Base-by-base conservation (phyloP, 2,329 filamentous ascomycete genomes). In the Arthrobotrys iridis region DNA sequence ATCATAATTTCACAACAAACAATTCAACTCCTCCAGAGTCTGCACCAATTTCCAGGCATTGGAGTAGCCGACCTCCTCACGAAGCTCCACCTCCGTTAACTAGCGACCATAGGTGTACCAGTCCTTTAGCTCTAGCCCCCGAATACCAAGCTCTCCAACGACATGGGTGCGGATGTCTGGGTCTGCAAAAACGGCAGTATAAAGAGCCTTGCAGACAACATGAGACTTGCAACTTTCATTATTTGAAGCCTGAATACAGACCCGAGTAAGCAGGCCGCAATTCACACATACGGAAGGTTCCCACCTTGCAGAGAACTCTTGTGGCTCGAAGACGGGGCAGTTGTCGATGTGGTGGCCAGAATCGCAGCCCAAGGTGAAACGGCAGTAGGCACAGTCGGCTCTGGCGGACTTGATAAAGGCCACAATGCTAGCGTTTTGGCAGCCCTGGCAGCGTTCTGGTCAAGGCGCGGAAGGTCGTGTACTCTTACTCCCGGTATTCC, bases 321-420 rank as follows among this genome's bases (percentile, higher is more conserved):
- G n/a, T 4, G 3, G 15, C 3, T 4, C 11, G 15, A 18, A 43
- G 3, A 3, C n/a, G 4, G 26, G 30, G 33, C 35, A 59, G n/a
- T 20, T 13, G 33, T 33, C 18, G 18, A 59, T 8, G n/a, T 2
- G 22, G 55, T 59, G 55, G n/a, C n/a, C 55, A n/a, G 15, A 3
- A 4, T 15, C 10, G 18, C 15, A 41, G 6, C 35, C 35, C 4
- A 40, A 11, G 15, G 22, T 33, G 35, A 59, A 59, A 4, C 33
- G 18, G 55, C 55, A 59, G 55, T 40, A 59, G 55, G 55, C 55
- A 20, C 35, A 59, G 30, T 22, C 8, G 28, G 20, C 13, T 20
- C 15, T 13, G 10, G 4, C 3, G 11, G 8, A 6, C 2, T 4
- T 41, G 35, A 59, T 33, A 18, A 59, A 59, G 2, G 10, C 3